Conservation (phyloP, 768 basidiomycete genomes). For the Leccinum longicurvipes region DNA sequence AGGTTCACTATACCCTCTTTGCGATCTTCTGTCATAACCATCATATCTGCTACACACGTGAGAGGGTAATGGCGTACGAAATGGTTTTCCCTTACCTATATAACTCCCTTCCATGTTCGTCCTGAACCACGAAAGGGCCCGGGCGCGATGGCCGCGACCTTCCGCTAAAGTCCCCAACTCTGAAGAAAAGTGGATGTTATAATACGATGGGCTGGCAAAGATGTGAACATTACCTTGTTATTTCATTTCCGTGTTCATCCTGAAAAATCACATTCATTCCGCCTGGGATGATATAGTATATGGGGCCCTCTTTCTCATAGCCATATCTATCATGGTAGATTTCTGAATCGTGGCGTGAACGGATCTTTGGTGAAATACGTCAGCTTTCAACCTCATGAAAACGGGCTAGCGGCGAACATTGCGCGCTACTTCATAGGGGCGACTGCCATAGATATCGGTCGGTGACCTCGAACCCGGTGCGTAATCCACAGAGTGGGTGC, state of each 20-base stretch:
- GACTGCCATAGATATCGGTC: constrained; percentile 30
- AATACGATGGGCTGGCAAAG: background rate
- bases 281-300: constrained; percentile 62
- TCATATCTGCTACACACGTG: constrained; percentile 24
- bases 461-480: constrained; percentile 20
- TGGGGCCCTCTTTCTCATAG: constrained; percentile 28
- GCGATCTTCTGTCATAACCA: constrained; percentile 19
- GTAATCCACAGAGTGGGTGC: constrained; percentile 16
- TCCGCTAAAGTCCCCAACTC: constrained; percentile 51
- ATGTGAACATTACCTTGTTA: constrained; percentile 46
- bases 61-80: background rate
- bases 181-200: constrained; percentile 19
- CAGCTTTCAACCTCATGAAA: background rate
- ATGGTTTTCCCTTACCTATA: constrained; percentile 42
- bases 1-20: constrained; percentile 24
- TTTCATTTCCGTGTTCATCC: constrained; percentile 61
- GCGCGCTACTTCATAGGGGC: constrained; percentile 16
- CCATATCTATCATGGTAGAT: constrained; percentile 22
- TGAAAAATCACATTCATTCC: constrained; percentile 66
- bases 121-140: constrained; percentile 55
- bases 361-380: constrained; percentile 16
- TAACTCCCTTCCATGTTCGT: constrained; percentile 54
- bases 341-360: constrained; percentile 26
- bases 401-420: constrained; percentile 6
- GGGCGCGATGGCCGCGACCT: constrained; percentile 26